Evolutionary conservation across 768 basidiomycete species (phyloP), one percentile per base, ranked within the genome.

Genomic region (Pleurotus sapidus): DNA sequence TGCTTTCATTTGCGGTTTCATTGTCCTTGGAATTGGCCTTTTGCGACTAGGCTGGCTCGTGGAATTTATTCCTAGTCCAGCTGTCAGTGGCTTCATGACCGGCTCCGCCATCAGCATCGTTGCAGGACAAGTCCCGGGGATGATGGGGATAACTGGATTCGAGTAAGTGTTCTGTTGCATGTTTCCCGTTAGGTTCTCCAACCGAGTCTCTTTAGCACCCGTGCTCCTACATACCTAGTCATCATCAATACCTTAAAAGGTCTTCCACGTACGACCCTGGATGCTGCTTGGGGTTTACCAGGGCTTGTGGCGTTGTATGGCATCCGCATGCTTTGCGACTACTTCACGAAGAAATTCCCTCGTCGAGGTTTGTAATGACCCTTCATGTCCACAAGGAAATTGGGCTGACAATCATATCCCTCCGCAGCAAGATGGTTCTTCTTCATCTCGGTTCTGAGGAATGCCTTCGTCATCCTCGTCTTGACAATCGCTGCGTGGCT

Each of bases 101-200:
- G 96, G 96, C 17, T 95, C 91, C n/a, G 96, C 96, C 37, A 85
- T 98, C 73, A 95, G 78, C 68, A 98, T 98, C 64, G 88, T 86
- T 14, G 79, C 86, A 15, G 86, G 93, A 34, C 96, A 99, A 73
- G 80, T 97, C 3, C 94, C 96, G 1, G 89, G 88, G 0, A 70
- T 99, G 46, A 84, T 99, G 78, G 97, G 95, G 20, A 89, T 93
- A 56, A 78, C 84, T 55, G 88, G 87, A 24, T 92, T 97, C 69
- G 80, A 91, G 91, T 92, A 59, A 64, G 88, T 75, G 3, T n/a
- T 50, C 38, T 23, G 23, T 34, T 14, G 3, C 15, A n/a, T 39
- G 15, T 56, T 34, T 24, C 25, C 56, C 7, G 27, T 15, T 15
- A 30, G 25, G 42, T 55, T 45, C 64, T 30, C 65, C 48, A 43